phyloP scores from a whole-genome alignment of 192 early-diverging fungal species.

The Coemansia sp. region DNA sequence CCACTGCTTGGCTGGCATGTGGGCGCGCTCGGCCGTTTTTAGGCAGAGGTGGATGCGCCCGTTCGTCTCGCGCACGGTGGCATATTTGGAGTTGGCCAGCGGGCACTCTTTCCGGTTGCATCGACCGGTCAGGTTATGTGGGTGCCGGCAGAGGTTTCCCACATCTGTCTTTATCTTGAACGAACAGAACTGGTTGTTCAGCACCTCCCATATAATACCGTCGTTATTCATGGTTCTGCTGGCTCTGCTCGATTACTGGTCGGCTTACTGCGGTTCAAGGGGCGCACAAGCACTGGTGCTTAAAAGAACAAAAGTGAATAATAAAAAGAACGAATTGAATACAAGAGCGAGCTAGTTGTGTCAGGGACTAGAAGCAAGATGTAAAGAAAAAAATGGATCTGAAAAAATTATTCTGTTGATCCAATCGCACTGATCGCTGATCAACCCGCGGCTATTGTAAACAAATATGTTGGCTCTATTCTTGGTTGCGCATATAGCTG shows the following conservation, averaged over 20 bases:
- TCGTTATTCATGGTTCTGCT: conserved; percentile 56
- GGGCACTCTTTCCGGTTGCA: conserved; percentile 95
- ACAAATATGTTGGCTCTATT: conserved; percentile 11
- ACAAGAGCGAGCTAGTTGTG: neutral
- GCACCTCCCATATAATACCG: conserved; percentile 93
- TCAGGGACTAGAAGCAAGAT: neutral
- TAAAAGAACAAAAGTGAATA: neutral
- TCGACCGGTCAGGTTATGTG: conserved; percentile 94
- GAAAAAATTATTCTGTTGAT: neutral
- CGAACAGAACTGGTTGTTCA: conserved; percentile 96
- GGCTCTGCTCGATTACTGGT: neutral
- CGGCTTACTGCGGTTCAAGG: neutral
- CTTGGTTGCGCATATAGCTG: neutral
- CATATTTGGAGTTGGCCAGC: conserved; percentile 92
- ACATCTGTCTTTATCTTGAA: conserved; percentile 95
- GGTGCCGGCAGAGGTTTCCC: conserved; percentile 92
- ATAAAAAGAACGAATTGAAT: neutral
- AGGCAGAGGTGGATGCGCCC: conserved; percentile 88
- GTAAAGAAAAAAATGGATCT: neutral
- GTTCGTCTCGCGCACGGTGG: conserved; percentile 85
- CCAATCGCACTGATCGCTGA: neutral
- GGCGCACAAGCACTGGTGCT: neutral
- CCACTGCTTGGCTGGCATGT: conserved; percentile 93
- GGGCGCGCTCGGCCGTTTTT: conserved; percentile 94
- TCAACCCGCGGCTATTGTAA: neutral